phyloP scores from a whole-genome alignment of 2,329 filamentous ascomycete species.

The Sporothrix euskadiensis region DNA sequence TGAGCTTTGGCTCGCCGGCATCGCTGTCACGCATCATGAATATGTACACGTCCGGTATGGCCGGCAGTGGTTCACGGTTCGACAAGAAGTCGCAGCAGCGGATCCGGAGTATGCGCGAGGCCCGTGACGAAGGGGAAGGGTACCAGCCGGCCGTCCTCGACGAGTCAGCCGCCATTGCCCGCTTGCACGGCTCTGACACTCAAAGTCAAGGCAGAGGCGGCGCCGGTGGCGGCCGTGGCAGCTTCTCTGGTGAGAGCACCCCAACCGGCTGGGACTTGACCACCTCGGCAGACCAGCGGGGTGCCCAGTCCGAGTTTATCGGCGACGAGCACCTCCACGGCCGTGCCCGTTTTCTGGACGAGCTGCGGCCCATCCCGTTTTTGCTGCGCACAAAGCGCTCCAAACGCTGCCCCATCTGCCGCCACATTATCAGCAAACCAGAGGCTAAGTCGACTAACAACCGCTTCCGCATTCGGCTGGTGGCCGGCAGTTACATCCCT shows the following conservation, averaged over 20 bases:
- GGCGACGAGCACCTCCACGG: conserved; percentile 49
- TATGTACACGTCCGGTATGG: conserved; percentile 63
- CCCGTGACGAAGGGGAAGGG: conserved; percentile 68
- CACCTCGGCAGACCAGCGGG: conserved; percentile 51
- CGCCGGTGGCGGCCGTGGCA: neutral
- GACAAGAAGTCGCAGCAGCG: conserved; percentile 68
- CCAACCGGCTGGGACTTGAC: conserved; percentile 65
- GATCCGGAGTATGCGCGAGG: conserved; percentile 77
- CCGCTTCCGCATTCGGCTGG: conserved; percentile 87
- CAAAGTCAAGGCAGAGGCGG: neutral
- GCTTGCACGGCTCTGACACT: conserved; percentile 46
- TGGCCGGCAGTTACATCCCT: conserved; percentile 86
- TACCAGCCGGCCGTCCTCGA: conserved; percentile 63
- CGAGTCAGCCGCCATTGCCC: conserved; percentile 62
- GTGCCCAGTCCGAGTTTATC: conserved; percentile 43
- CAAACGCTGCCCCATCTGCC: conserved; percentile 88
- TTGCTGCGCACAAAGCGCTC: conserved; percentile 88
- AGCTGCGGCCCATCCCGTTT: conserved; percentile 78
- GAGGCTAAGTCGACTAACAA: conserved; percentile 87
- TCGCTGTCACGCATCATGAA: conserved; percentile 88
- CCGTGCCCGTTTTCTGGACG: conserved; percentile 63
- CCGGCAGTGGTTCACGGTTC: conserved; percentile 54
- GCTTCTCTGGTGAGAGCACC: neutral
- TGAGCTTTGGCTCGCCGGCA: conserved; percentile 72
- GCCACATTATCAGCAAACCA: conserved; percentile 92